These are phyloP conservation scores for Raphanus sativus DNA, from an alignment of 345 rosid species.

Conservation along the genomic window DNA sequence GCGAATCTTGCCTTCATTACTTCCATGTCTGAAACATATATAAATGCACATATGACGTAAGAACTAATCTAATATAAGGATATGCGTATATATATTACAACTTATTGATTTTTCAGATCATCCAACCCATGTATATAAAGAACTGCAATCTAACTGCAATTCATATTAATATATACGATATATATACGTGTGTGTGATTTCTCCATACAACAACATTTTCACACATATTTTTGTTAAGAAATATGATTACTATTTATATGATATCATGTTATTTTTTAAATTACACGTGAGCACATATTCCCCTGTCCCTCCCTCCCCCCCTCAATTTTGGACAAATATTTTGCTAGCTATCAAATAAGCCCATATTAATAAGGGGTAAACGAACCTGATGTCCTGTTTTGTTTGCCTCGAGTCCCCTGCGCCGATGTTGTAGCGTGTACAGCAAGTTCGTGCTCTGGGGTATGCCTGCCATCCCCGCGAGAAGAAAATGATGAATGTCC, in stretches of 20 bases:
- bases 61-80: neutral
- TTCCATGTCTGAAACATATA: conserved; percentile 47
- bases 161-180: neutral
- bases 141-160: neutral
- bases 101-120: neutral
- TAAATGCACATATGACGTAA: neutral
- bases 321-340: neutral
- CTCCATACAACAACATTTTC: neutral
- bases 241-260: neutral
- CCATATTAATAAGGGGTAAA: neutral
- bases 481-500: conserved; percentile 38
- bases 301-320: neutral
- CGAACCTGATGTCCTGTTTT: conserved; percentile 16
- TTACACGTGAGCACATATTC: neutral
- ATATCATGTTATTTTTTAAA: conserved; percentile 53
- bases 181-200: neutral
- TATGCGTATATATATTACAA: neutral
- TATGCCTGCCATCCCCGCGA: conserved; percentile 37
- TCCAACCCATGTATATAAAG: neutral
- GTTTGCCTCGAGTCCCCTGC: conserved; percentile 5
- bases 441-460: conserved; percentile 29
- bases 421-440: neutral
- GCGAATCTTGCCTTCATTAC: conserved; percentile 63
- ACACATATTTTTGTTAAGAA: neutral
- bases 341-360: neutral